Conservation (phyloP, 257 asterid genomes). For the Phtheirospermum japonicum region DNA sequence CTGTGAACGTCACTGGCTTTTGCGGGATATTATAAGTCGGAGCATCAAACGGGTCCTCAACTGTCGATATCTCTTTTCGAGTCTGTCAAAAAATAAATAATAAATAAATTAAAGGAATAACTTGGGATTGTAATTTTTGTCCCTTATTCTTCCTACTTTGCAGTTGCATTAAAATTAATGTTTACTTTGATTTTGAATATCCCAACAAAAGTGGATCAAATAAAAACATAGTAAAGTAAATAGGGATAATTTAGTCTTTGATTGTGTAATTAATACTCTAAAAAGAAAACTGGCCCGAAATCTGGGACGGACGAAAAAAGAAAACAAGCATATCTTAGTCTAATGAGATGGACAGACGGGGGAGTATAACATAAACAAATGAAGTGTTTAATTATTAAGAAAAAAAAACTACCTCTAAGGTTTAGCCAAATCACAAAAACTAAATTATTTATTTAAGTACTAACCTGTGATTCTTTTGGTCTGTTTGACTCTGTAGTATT, state of each 20-base stretch:
- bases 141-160: too few species aligned
- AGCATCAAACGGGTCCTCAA: constrained; percentile 88
- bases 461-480: constrained; percentile 60
- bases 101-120: background rate
- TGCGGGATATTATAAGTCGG: constrained; percentile 93
- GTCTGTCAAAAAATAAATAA: constrained; percentile 39
- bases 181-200: background rate
- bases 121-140: too few species aligned
- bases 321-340: too few species aligned
- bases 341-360: too few species aligned
- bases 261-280: too few species aligned
- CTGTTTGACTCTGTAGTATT: constrained; percentile 48
- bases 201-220: too few species aligned
- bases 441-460: constrained; percentile 7
- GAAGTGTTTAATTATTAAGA: background rate
- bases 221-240: too few species aligned
- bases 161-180: background rate
- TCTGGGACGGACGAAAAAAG: too few species aligned
- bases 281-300: too few species aligned
- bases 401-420: background rate
- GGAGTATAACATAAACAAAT: background rate
- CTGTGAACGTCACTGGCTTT: constrained; percentile 89
- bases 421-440: background rate
- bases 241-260: too few species aligned
- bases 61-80: constrained; percentile 62